Evolutionary conservation across 805 yeast species (phyloP).

Genomic region (Starmerella scarabaei): DNA sequence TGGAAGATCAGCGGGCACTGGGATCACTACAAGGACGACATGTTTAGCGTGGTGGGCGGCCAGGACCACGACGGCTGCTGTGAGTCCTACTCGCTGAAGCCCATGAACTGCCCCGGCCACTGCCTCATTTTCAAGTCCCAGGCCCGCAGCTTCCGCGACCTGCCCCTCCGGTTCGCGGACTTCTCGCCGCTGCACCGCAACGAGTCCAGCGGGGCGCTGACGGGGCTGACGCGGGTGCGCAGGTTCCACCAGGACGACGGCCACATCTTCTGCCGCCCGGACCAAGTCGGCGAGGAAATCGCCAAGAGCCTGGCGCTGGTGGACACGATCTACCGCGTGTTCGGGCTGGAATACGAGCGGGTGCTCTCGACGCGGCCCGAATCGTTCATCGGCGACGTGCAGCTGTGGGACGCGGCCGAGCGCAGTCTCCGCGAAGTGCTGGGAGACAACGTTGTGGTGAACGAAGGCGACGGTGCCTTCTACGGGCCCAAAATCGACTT

Average conservation of each 20-base stretch:
- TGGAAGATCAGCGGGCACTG: conserved; percentile 95
- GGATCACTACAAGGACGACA: conserved; percentile 87
- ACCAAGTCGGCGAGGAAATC: conserved; percentile 68
- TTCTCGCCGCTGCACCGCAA: conserved; percentile 88
- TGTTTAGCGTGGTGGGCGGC: conserved; percentile 62
- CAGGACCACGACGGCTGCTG: conserved; percentile 19
- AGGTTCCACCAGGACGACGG: conserved; percentile 98
- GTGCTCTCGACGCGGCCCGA: conserved; percentile 77
- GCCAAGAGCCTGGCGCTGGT: conserved; percentile 56
- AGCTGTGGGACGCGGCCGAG: conserved; percentile 80
- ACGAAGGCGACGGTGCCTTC: conserved; percentile 93
- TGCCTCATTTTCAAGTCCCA: conserved; percentile 66
- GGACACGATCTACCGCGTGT: conserved; percentile 56
- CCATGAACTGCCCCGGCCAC: conserved; percentile 66
- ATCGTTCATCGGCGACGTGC: conserved; percentile 56
- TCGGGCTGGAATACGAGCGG: conserved; percentile 52
- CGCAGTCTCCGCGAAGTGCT: conserved; percentile 46
- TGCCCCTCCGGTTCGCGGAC: conserved; percentile 77
- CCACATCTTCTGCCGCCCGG: conserved; percentile 76
- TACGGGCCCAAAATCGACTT: conserved; percentile 67
- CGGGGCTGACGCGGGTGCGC: conserved; percentile 86
- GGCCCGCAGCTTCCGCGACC: conserved; percentile 70
- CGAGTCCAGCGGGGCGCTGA: conserved; percentile 85
- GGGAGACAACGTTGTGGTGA: conserved; percentile 45
- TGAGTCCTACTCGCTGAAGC: conserved; percentile 65